Evolutionary conservation across 495 filamentous ascomycete genomes (phyloP), one percentile per base, ranked within the genome.

Genomic region (Pyrenula aspistea): DNA sequence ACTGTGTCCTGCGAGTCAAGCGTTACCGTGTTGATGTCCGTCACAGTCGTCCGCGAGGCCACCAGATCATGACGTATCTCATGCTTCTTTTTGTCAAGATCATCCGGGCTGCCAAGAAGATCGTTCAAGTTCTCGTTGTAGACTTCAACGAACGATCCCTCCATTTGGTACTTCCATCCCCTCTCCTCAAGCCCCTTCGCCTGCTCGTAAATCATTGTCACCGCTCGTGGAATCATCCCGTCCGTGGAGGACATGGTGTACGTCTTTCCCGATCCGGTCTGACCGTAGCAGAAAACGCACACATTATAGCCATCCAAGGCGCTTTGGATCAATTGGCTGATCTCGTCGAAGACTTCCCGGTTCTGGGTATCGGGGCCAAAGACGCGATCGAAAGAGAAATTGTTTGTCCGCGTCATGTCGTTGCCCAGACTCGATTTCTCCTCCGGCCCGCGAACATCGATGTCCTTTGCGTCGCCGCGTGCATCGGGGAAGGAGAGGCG

Each of bases 61-160:
- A 80, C 73, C 57, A 86, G 79, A 62, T 96, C 91, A 64, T 96
- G 91, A 8, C 88, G 83, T 58, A 96, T 93, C 62, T 97, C 93
- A 51, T 92, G 87, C 73, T 88, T 93, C 72, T 89, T 91, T 69
- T 87, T 89, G 61, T 87, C 84, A 36, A 88, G 71, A 22, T 90
- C 84, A 48, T 88, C 85, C 1, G 83, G 75, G 25, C 81, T 82
- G 10, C 89, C 87, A 11, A 99, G 81, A 2, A 99, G 75, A 67
- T 99, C 93, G 69, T 96, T 90, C 59, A 97, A 76, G 59, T 90
- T 90, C 64, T 99, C 93, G 62, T 99, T 97, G 78, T 99, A 97
- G 23, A 99, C 94, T 66, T 99, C 93, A n/a, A 99, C 83, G 63
- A 97, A 99, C 58, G 85, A 87, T 3, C 94, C 93, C 65, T 91